These are phyloP conservation scores for Eucalyptus leucophloia DNA, from an alignment of 345 rosid species.

Conservation along the genomic window DNA sequence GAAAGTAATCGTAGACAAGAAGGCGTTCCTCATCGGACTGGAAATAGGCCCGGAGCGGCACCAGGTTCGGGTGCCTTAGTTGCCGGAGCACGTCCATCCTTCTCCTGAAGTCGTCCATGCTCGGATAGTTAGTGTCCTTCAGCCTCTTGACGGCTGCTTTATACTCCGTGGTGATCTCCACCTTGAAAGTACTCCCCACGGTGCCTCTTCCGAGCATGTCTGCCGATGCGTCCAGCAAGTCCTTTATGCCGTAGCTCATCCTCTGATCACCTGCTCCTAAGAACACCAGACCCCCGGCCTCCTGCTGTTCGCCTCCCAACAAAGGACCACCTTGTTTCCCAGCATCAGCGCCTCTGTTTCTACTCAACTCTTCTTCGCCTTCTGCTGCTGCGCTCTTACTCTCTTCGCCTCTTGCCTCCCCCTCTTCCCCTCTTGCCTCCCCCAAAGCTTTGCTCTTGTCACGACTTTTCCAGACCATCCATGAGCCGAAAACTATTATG, in stretches of 20 bases:
- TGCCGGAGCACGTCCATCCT: constrained; percentile 68
- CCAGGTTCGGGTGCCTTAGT: constrained; percentile 69
- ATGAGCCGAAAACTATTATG: not conserved
- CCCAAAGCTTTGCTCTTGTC: constrained; percentile 8
- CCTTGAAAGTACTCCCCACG: constrained; percentile 77
- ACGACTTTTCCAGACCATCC: not conserved
- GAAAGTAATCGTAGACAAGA: constrained; percentile 85
- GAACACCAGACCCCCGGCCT: constrained; percentile 59
- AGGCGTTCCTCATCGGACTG: constrained; percentile 85
- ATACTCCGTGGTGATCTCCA: constrained; percentile 74
- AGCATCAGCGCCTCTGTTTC: constrained; percentile 20
- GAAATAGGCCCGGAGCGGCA: constrained; percentile 76
- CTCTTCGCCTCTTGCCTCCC: constrained; percentile 5
- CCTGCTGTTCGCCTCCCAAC: constrained; percentile 67
- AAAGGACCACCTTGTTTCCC: constrained; percentile 21
- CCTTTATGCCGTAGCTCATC: constrained; percentile 63
- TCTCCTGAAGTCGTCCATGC: constrained; percentile 58
- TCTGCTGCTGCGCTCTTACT: not conserved
- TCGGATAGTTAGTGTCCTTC: constrained; percentile 60
- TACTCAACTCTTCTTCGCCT: not conserved
- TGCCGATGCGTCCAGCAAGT: constrained; percentile 68
- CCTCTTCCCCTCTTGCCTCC: constrained; percentile 4
- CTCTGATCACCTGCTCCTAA: constrained; percentile 62
- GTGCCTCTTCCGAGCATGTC: constrained; percentile 86
- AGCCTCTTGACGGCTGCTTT: constrained; percentile 86